Percentiles rank a stretch among this genome's conserved stretches.
Evolutionary conservation across 2,329 filamentous ascomycete species (phyloP).

Genomic region (Cytospora chrysosperma): DNA sequence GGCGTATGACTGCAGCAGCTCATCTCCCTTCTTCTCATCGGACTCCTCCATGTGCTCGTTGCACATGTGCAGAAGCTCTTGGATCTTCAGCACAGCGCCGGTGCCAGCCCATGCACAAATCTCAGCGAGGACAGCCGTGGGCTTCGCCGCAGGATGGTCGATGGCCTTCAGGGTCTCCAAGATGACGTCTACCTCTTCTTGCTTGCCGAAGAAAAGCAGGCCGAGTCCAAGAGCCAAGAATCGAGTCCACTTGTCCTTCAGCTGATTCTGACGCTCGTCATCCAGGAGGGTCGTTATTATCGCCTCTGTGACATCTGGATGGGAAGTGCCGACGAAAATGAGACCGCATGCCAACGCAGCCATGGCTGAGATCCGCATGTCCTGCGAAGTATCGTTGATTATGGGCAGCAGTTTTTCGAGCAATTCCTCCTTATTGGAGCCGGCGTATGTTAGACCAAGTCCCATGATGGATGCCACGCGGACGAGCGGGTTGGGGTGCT

Average conservation of each 20-base stretch:
- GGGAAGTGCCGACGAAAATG: constrained; percentile 88
- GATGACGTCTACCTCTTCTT: constrained; percentile 98
- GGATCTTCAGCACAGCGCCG: constrained; percentile 93
- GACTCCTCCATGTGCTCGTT: constrained; percentile 95
- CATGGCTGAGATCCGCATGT: constrained; percentile 97
- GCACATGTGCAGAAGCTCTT: constrained; percentile 95
- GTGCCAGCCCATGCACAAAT: constrained; percentile 99
- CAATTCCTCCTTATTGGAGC: constrained; percentile 88
- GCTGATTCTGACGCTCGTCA: constrained; percentile 82
- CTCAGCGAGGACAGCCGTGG: constrained; percentile 90
- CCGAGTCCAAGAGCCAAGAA: constrained; percentile 95
- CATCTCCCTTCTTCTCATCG: constrained; percentile 92
- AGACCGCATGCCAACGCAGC: constrained; percentile 87
- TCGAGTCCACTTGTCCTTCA: constrained; percentile 97
- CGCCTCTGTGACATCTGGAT: constrained; percentile 86
- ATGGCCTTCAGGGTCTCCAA: constrained; percentile 95
- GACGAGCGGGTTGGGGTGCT: constrained; percentile 74
- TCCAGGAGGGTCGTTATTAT: constrained; percentile 93
- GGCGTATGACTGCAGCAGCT: constrained; percentile 92
- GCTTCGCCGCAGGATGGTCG: constrained; percentile 93
- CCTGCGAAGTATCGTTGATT: constrained; percentile 76
- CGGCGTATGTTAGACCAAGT: constrained; percentile 89
- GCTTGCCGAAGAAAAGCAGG: constrained; percentile 90
- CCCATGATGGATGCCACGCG: constrained; percentile 91
- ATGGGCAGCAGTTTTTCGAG: constrained; percentile 82